Evolutionary conservation across 2,329 filamentous ascomycete genomes (phyloP), one percentile per base, ranked within the genome.

Genomic region (Capronia epimyces): DNA sequence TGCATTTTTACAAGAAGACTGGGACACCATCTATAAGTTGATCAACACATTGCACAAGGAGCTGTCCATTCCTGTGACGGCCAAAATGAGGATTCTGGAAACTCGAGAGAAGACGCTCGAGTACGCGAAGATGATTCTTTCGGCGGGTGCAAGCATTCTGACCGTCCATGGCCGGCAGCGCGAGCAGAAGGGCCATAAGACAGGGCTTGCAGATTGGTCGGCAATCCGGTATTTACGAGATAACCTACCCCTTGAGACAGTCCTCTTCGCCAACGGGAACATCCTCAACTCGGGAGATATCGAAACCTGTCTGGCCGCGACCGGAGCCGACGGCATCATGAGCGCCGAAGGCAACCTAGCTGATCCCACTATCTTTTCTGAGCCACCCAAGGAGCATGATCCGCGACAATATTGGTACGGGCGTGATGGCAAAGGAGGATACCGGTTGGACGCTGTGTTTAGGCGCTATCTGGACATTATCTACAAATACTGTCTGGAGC

Each of bases 261-360:
- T 98, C 20, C 81, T 98, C 2, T 97, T 98, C 65, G 93, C 93
- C 2, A 98, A 98, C 67, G 93, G 93, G 10, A 98, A 98, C 64
- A 84, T 96, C 29, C 72, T 98, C 52, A 85, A 87, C 66, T 78
- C 85, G 52, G 83, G 76, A 0, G 91, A 98, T 65, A 74, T 98
- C 9, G 79, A 84, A 44, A 73, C 72, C 16, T 97, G 91, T 64
- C 72, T 98, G 16, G 79, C 82, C 43, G 87, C 77, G 3, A 98
- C 93, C 1, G 89, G 90, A 1, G 91, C 84, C 1, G 93, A 98
- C 67, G 93, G 80, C 15, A 82, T 98, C 45, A 97, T 98, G 93
- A 91, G 86, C 60, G 93, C 93, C 3, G 93, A 98, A 69, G 93
- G 89, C 0, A 95, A 96, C 65, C 77, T 98, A 0, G 91, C 89